Base-by-base conservation (phyloP, 805 yeast genomes). In the Candida ponderosae region DNA sequence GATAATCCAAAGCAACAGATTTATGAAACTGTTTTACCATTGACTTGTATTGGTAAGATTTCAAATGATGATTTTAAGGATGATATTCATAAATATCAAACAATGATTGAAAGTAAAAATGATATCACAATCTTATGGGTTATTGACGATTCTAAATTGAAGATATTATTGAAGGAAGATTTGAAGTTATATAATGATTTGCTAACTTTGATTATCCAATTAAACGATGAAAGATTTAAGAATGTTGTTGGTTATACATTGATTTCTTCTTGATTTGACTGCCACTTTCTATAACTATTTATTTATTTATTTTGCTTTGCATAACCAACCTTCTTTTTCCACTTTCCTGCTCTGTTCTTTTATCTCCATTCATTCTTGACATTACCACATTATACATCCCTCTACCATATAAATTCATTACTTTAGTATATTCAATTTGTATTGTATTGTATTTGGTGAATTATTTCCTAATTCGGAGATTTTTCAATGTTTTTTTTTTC, bases 161-260 rank as follows among this genome's bases (percentile, higher is more conserved):
- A 58, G 3, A 63, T 59, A 33, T 54, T 87, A 48, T 60, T 66
- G 47, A 44, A 57, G 13, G 68, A 72, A 18, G 77, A 85, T 21
- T 54, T 58, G 5, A 72, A 65, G 24, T 54, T 83, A 9, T 82
- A 74, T 46, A 70, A 74, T 30, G 95, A 88, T 52, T 58, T 88
- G 30, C 56, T 77, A 34, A 62, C 67, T 32, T 73, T 87, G 24
- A 74, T 80, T 23, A 62, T 81, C 43, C 71, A 76, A 33, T 60
- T 88, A 36, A 66, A 77, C 27, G 78, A 80, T 40, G 87, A 76
- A 48, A 65, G 96, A 44, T 81, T 81, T 48, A 85, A 79, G 42
- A 74, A 84, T 20, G 64, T 87, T 45, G 72, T 90, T 4, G 86
- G 93, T 3, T 85, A 83, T 53, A 71, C 88, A 18, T 65, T 85